These are phyloP conservation scores for Pichia sp. DNA, from an alignment of 1,139 yeast species.

Conservation along the genomic window DNA sequence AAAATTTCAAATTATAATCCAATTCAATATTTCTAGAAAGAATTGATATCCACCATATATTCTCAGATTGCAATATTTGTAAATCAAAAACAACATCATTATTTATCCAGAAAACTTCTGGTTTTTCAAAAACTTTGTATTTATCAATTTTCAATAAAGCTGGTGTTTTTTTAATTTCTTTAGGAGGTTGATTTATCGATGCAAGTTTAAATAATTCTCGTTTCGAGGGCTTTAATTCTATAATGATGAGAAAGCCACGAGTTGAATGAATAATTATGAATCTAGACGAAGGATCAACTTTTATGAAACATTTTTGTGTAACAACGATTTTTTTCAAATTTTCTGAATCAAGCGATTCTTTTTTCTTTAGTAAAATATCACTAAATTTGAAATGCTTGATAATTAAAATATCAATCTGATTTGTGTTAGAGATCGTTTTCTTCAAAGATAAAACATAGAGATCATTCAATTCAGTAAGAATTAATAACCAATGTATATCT, in stretches of 20 bases:
- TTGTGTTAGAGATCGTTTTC: not conserved
- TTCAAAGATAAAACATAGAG: constrained; percentile 4
- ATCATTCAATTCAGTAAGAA: constrained; percentile 10
- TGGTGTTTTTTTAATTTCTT: constrained; percentile 1
- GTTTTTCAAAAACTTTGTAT: constrained; percentile 5
- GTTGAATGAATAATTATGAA: constrained; percentile 5
- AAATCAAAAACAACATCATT: constrained; percentile 1
- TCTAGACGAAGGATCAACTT: constrained; percentile 2
- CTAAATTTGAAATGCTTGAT: constrained; percentile 3
- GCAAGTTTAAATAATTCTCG: constrained; percentile 4
- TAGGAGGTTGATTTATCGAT: not conserved
- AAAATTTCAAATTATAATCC: constrained; percentile 2
- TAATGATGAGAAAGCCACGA: constrained; percentile 3
- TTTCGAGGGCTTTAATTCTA: constrained; percentile 10
- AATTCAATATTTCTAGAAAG: not conserved
- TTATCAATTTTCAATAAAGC: not conserved
- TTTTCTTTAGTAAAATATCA: not conserved
- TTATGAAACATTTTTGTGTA: constrained; percentile 6
- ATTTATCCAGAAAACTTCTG: not conserved
- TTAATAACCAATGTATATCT: constrained; percentile 6
- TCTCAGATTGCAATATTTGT: not conserved
- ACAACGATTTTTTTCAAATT: not conserved
- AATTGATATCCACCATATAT: constrained; percentile 2
- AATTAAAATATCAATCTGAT: not conserved
- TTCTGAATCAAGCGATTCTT: not conserved